phyloP scores from a whole-genome alignment of 352 stramenopile genomes.

The Globisporangium cystogenes region DNA sequence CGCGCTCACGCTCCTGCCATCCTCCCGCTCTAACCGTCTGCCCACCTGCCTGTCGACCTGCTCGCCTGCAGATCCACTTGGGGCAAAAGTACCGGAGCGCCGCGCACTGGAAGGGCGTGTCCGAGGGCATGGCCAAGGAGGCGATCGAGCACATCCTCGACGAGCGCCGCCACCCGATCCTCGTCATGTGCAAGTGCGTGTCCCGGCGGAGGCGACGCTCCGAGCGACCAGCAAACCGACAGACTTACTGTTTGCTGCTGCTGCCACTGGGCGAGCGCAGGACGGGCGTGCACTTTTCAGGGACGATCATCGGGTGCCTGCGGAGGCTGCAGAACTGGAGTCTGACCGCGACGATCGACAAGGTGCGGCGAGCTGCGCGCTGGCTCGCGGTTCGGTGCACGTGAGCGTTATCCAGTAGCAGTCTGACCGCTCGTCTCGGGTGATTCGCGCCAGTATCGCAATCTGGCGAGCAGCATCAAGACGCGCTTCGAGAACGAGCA shows the following conservation, averaged over 20 bases:
- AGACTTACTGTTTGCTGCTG: too few species aligned
- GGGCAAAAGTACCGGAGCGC: slow-evolving; percentile 74
- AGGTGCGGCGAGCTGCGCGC: slow-evolving; percentile 24
- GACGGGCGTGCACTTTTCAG: slow-evolving; percentile 68
- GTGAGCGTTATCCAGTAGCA: background rate
- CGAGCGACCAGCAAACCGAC: too few species aligned
- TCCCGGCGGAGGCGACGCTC: too few species aligned
- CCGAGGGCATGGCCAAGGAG: slow-evolving; percentile 83
- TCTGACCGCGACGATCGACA: slow-evolving; percentile 84
- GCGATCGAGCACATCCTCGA: slow-evolving; percentile 82
- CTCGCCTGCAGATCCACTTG: slow-evolving; percentile 57
- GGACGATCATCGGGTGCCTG: slow-evolving; percentile 78
- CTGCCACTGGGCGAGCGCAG: slow-evolving; percentile 15
- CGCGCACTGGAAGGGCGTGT: slow-evolving; percentile 69
- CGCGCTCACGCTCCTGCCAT: too few species aligned
- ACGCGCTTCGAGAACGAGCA: slow-evolving; percentile 87
- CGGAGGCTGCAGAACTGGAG: slow-evolving; percentile 84
- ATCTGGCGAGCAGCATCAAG: slow-evolving; percentile 81
- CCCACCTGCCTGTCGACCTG: background rate
- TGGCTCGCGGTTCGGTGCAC: too few species aligned
- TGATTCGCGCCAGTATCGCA: slow-evolving; percentile 55
- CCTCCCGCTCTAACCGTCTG: too few species aligned
- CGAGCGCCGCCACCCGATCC: slow-evolving; percentile 67
- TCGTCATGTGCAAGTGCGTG: slow-evolving; percentile 86
- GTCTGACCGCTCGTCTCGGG: background rate